A percentile compares a stretch with the other conserved stretches of the same genome.
Conservation (phyloP, 805 yeast genomes). For the Saturnispora bothae region DNA sequence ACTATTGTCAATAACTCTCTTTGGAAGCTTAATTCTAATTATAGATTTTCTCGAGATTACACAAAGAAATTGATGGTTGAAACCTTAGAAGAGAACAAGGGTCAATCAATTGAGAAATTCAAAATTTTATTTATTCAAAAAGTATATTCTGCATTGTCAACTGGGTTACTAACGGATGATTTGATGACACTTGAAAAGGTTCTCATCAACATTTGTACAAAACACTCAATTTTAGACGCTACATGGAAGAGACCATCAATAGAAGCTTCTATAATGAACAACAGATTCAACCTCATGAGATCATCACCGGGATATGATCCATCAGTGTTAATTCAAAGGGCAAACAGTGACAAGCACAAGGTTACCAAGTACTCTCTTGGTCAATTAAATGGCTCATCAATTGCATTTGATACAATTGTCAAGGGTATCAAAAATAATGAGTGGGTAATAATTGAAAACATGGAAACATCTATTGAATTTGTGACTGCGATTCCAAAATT, state of each 20-base stretch:
- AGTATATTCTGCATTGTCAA: conserved; percentile 34
- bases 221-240: neutral
- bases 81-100: conserved; percentile 1
- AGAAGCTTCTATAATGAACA: conserved; percentile 17
- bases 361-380: conserved; percentile 59
- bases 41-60: conserved; percentile 23
- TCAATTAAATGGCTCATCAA: conserved; percentile 48
- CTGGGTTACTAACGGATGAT: conserved; percentile 37
- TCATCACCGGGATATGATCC: conserved; percentile 62
- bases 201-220: conserved; percentile 15
- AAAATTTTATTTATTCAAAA: conserved; percentile 34
- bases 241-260: conserved; percentile 13
- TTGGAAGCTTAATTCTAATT: conserved; percentile 36
- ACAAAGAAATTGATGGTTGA: neutral
- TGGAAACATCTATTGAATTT: conserved; percentile 66
- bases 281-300: conserved; percentile 40
- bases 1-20: conserved; percentile 38
- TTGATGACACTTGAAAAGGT: conserved; percentile 30
- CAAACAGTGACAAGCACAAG: conserved; percentile 18
- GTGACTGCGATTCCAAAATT: conserved; percentile 40
- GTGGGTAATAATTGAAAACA: conserved; percentile 75
- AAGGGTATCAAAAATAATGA: conserved; percentile 37
- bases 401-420: conserved; percentile 45
- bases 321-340: conserved; percentile 36
- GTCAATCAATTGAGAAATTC: conserved; percentile 24